A percentile compares a stretch with the other conserved stretches of the same genome.
Evolutionary conservation across 78 protist species (phyloP).

Genomic region (Diacronema lutheri): DNA sequence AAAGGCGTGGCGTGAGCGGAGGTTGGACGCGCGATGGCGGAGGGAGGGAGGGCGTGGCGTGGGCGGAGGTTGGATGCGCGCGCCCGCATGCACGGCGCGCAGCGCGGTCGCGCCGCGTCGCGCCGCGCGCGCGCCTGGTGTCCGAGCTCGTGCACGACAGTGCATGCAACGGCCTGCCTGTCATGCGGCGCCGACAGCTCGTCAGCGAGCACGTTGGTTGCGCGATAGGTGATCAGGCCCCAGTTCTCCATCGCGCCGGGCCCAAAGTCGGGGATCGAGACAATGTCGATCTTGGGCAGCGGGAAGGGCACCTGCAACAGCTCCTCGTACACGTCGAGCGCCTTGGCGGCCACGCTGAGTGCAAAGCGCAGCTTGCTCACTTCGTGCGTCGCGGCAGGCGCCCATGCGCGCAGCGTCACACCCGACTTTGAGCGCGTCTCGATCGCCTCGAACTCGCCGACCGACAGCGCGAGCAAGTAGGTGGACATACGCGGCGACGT

Average conservation of each 20-base stretch:
- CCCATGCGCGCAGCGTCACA: not conserved
- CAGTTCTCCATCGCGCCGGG: constrained; percentile 64
- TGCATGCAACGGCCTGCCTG: not conserved
- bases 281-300: constrained; percentile 36
- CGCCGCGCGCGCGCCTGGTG: constrained; percentile 29
- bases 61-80: no score
- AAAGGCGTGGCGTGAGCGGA: no score
- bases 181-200: not conserved
- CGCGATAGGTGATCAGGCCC: constrained; percentile 41
- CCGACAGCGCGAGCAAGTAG: not conserved
- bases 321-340: not conserved
- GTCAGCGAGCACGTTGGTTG: constrained; percentile 8
- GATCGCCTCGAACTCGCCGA: not conserved
- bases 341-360: not conserved
- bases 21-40: no score
- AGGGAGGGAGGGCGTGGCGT: no score
- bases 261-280: constrained; percentile 33
- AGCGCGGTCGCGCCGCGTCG: no score
- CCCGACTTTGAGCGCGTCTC: not conserved
- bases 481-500: constrained; percentile 12
- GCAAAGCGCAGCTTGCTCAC: not conserved
- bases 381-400: not conserved
- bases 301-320: constrained; percentile 15
- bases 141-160: constrained; percentile 59
- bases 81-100: no score